Evolutionary conservation across 2,329 filamentous ascomycete genomes (phyloP).

Genomic region (Phaeosphaeria sp.): DNA sequence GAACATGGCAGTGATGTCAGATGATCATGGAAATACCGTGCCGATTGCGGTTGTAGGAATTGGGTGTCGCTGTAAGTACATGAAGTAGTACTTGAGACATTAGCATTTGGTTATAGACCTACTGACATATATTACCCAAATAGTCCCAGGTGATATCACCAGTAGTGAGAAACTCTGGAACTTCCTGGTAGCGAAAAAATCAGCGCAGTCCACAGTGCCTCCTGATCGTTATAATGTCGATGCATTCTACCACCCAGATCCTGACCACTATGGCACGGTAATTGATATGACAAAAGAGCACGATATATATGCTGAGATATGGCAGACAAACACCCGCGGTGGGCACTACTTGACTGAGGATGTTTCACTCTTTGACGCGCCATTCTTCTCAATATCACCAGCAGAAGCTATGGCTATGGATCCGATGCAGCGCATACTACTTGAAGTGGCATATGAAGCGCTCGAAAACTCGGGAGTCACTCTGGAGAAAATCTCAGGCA

Average conservation of each 20-base stretch:
- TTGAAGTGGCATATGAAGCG: slow-evolving; percentile 32
- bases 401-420: slow-evolving; percentile 32
- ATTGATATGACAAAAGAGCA: background rate
- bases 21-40: slow-evolving; percentile 10
- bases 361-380: slow-evolving; percentile 25
- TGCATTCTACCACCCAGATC: slow-evolving; percentile 22
- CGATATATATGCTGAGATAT: background rate
- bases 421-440: slow-evolving; percentile 29
- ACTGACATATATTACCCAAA: too few species aligned
- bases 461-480: slow-evolving; percentile 24
- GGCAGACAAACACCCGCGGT: slow-evolving; percentile 5
- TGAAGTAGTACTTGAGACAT: background rate
- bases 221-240: slow-evolving; percentile 19
- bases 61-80: slow-evolving; percentile 15
- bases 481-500: slow-evolving; percentile 17
- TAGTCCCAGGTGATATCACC: slow-evolving; percentile 19
- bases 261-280: slow-evolving; percentile 13
- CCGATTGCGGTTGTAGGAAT: slow-evolving; percentile 42
- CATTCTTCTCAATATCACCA: slow-evolving; percentile 29
- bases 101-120: background rate
- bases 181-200: slow-evolving; percentile 16
- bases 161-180: slow-evolving; percentile 11
- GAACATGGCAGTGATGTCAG: slow-evolving; percentile 4
- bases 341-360: slow-evolving; percentile 26
- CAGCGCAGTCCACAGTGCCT: slow-evolving; percentile 16